Conservation (phyloP, 345 rosid species). For the Dipteronia sinensis region DNA sequence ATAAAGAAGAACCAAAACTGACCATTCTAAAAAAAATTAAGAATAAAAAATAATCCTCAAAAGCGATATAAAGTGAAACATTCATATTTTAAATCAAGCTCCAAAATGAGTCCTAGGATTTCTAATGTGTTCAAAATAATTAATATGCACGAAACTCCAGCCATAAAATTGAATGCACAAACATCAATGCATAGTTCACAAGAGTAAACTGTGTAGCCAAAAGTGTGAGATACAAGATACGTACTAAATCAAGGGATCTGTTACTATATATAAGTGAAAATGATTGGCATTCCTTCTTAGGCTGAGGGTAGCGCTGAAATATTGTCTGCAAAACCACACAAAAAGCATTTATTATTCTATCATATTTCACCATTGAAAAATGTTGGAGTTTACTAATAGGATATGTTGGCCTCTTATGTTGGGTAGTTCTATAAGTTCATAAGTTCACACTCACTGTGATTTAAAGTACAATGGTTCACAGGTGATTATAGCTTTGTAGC, state of each 20-base stretch:
- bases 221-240: conserved; percentile 21
- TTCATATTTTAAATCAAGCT: background rate
- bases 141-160: background rate
- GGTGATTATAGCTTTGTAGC: no score
- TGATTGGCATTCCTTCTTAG: conserved; percentile 77
- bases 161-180: background rate
- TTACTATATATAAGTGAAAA: conserved; percentile 77
- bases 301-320: conserved; percentile 71
- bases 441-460: background rate
- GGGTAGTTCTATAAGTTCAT: background rate
- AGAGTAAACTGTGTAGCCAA: background rate
- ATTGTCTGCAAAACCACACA: conserved; percentile 54
- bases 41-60: background rate
- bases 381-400: background rate
- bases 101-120: background rate
- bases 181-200: background rate
- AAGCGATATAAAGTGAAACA: background rate
- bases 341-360: background rate
- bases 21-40: background rate
- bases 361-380: background rate
- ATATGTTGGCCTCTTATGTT: background rate
- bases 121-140: background rate
- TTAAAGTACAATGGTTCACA: no score
- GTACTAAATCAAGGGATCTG: conserved; percentile 73
- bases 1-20: background rate